phyloP scores from a whole-genome alignment of 176 grass and related monocot species.

The Triticum turgidum region DNA sequence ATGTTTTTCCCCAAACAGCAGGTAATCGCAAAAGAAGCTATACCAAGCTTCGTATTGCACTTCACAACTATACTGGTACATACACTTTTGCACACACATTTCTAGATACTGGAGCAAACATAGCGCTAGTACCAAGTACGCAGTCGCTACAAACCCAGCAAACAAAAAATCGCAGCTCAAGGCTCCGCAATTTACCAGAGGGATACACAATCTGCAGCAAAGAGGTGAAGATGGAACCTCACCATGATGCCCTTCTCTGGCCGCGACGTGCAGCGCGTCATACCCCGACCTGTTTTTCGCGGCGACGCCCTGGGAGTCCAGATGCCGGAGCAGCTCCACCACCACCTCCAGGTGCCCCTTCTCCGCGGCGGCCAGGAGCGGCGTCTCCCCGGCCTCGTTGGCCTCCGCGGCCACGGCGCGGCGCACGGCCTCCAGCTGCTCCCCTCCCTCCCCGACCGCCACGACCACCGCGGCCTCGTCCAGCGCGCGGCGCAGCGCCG shows the following conservation, averaged over 20 bases:
- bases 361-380: slow-evolving; percentile 70
- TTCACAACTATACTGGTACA: not conserved
- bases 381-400: slow-evolving; percentile 78
- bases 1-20: not conserved
- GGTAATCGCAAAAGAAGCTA: slow-evolving; percentile 7
- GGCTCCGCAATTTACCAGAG: not conserved
- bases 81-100: not conserved
- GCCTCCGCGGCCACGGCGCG: slow-evolving; percentile 58
- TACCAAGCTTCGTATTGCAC: not conserved
- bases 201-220: not conserved
- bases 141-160: not conserved
- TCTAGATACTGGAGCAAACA: slow-evolving; percentile 11
- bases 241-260: slow-evolving; percentile 74
- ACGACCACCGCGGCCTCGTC: slow-evolving; percentile 35
- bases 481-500: slow-evolving; percentile 52
- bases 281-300: slow-evolving; percentile 78
- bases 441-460: slow-evolving; percentile 34
- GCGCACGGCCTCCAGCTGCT: slow-evolving; percentile 50
- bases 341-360: slow-evolving; percentile 62
- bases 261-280: slow-evolving; percentile 77
- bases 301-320: slow-evolving; percentile 51
- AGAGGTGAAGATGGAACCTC: not conserved
- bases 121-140: not conserved
- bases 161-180: not conserved
- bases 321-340: slow-evolving; percentile 62